Evolutionary conservation across 2,329 filamentous ascomycete species (phyloP).

Genomic region (Venturiaceae sp.): DNA sequence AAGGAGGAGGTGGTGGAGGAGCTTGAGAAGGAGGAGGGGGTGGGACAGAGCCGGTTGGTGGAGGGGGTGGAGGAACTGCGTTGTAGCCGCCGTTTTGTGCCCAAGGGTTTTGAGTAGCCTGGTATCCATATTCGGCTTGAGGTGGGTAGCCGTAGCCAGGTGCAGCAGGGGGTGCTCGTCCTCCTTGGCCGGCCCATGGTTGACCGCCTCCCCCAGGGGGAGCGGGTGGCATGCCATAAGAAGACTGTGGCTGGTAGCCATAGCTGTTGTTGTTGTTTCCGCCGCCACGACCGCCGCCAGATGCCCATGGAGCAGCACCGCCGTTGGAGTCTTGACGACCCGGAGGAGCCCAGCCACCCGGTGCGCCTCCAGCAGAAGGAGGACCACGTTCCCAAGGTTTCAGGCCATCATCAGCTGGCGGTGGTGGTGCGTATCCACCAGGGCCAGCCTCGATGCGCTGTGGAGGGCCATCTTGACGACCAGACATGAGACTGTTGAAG

Average conservation of each 20-base stretch:
- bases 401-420: constrained; percentile 38
- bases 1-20: not conserved
- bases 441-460: constrained; percentile 83
- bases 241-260: not conserved
- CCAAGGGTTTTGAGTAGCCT: constrained; percentile 7
- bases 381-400: constrained; percentile 87
- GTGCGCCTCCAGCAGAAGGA: constrained; percentile 70
- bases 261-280: constrained; percentile 17
- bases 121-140: constrained; percentile 1
- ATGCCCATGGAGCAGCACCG: constrained; percentile 47
- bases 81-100: constrained; percentile 7
- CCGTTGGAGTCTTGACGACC: constrained; percentile 30
- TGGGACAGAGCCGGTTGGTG: constrained; percentile 1
- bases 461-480: constrained; percentile 68
- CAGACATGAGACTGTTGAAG: constrained; percentile 98
- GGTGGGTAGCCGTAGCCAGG: constrained; percentile 1
- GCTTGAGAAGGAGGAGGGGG: not conserved
- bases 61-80: constrained; percentile 3
- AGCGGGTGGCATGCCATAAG: not conserved
- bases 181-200: constrained; percentile 16
- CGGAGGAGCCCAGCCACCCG: constrained; percentile 65
- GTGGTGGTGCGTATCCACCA: constrained; percentile 41
- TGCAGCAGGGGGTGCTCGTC: constrained; percentile 20
- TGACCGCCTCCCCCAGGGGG: constrained; percentile 8
- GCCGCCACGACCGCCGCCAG: constrained; percentile 15